phyloP scores from a whole-genome alignment of 2,329 filamentous ascomycete genomes.

The Eutypa lata region DNA sequence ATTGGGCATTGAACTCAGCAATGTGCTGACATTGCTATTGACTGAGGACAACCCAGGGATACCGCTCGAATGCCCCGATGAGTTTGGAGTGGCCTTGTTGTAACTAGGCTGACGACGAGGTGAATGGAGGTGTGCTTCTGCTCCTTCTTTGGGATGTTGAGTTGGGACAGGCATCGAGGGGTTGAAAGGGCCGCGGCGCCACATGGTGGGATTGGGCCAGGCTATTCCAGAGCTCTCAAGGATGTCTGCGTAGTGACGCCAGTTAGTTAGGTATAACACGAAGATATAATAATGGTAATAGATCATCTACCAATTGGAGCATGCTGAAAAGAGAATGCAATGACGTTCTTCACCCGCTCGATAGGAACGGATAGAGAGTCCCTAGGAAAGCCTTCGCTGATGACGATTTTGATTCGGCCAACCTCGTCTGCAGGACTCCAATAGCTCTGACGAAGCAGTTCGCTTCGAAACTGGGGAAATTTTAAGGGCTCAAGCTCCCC shows the following conservation, averaged over 20 bases:
- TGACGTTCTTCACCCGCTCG: slow-evolving; percentile 67
- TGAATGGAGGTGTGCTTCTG: slow-evolving; percentile 62
- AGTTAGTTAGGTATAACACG: slow-evolving; percentile 8
- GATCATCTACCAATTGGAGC: slow-evolving; percentile 65
- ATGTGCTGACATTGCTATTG: slow-evolving; percentile 9
- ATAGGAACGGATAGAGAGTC: slow-evolving; percentile 51
- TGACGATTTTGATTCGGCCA: slow-evolving; percentile 72
- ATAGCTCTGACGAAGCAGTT: slow-evolving; percentile 64
- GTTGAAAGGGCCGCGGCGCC: slow-evolving; percentile 47
- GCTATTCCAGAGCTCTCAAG: slow-evolving; percentile 72
- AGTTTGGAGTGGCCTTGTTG: slow-evolving; percentile 11
- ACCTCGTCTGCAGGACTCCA: slow-evolving; percentile 71
- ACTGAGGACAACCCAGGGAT: slow-evolving; percentile 16
- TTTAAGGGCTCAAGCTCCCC: slow-evolving; percentile 59
- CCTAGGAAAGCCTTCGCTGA: slow-evolving; percentile 69
- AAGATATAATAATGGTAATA: neutral
- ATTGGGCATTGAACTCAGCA: slow-evolving; percentile 25
- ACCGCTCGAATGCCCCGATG: slow-evolving; percentile 12
- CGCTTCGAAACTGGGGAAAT: slow-evolving; percentile 70
- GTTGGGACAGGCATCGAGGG: slow-evolving; percentile 39
- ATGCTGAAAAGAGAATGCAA: slow-evolving; percentile 82
- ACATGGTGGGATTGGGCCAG: slow-evolving; percentile 75
- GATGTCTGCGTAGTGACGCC: slow-evolving; percentile 50
- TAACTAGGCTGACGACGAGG: slow-evolving; percentile 41
- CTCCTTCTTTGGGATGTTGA: slow-evolving; percentile 40